These are phyloP conservation scores for Eimeria acervulina DNA, from an alignment of 169 alveolate species.

Conservation along the genomic window DNA sequence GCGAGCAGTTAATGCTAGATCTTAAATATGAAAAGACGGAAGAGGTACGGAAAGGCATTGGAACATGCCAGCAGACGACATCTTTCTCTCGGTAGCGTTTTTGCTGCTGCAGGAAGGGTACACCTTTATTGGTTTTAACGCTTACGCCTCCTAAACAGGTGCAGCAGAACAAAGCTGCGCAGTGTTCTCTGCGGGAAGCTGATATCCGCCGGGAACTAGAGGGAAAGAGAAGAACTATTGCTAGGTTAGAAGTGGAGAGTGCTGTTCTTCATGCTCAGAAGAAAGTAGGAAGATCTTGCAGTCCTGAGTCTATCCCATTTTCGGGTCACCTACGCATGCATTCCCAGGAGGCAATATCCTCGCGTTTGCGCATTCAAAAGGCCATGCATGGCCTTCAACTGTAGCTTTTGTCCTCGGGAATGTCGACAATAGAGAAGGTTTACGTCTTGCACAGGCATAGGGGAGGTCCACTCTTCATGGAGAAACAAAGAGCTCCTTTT, in stretches of 20 bases:
- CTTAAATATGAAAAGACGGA: neutral
- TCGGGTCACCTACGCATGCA: neutral
- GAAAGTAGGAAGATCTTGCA: neutral
- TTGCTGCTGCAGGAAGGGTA: neutral
- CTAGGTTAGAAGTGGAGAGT: neutral
- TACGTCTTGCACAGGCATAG: neutral
- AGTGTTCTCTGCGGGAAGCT: neutral
- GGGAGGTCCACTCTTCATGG: too few species aligned
- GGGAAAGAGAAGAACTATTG: neutral
- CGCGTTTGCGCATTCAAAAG: neutral
- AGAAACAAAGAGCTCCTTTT: neutral
- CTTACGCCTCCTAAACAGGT: neutral
- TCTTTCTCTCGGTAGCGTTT: neutral
- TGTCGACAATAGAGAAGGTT: neutral
- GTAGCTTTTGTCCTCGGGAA: neutral
- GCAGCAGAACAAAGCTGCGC: neutral
- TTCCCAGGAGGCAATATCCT: neutral
- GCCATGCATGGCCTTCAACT: neutral
- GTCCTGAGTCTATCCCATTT: neutral
- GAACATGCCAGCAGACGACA: neutral
- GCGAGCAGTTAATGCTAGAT: conserved; percentile 17
- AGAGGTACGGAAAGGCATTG: neutral
- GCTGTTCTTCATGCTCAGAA: neutral
- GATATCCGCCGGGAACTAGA: neutral
- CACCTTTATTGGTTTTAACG: neutral